Percentiles rank a stretch among this genome's conserved stretches.
phyloP scores from a whole-genome alignment of 1,139 yeast species.

The Protomyces macrosporus region DNA sequence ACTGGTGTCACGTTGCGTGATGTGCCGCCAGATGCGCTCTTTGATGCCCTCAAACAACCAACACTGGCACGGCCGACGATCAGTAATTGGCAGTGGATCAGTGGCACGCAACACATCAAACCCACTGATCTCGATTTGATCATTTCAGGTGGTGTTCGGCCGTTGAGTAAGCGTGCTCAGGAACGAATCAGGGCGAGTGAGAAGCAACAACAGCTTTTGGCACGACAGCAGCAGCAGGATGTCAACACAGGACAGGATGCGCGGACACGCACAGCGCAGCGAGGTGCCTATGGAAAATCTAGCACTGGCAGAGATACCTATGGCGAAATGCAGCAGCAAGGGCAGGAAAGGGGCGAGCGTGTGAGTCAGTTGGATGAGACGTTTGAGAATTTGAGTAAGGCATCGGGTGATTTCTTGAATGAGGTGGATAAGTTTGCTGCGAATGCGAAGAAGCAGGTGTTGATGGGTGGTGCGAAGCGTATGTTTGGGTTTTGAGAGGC shows the following conservation, averaged over 20 bases:
- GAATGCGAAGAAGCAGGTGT: slow-evolving; percentile 35
- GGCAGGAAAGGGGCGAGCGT: slow-evolving; percentile 32
- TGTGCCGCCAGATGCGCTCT: slow-evolving; percentile 33
- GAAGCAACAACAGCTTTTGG: slow-evolving; percentile 31
- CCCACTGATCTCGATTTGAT: slow-evolving; percentile 50
- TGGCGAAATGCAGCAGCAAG: slow-evolving; percentile 29
- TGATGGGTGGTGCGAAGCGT: slow-evolving; percentile 25
- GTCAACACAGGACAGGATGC: slow-evolving; percentile 34
- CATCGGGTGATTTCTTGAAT: slow-evolving; percentile 37
- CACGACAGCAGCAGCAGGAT: slow-evolving; percentile 31
- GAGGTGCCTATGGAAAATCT: slow-evolving; percentile 33
- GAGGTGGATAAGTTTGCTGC: slow-evolving; percentile 36
- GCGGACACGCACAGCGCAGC: slow-evolving; percentile 34
- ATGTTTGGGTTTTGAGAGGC: not conserved
- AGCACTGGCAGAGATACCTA: slow-evolving; percentile 24
- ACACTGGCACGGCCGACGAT: slow-evolving; percentile 72
- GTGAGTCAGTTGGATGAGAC: slow-evolving; percentile 36
- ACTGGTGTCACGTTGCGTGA: not conserved
- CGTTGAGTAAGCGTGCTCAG: slow-evolving; percentile 37
- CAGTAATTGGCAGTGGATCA: slow-evolving; percentile 80
- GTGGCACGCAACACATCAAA: slow-evolving; percentile 60
- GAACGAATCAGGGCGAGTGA: slow-evolving; percentile 33
- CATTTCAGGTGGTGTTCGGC: slow-evolving; percentile 43
- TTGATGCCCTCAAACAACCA: slow-evolving; percentile 42
- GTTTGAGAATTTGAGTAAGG: slow-evolving; percentile 37